Percentiles rank a stretch among this genome's conserved stretches.
phyloP scores from a whole-genome alignment of 805 yeast species.

The Schizosaccharomyces lindneri region DNA sequence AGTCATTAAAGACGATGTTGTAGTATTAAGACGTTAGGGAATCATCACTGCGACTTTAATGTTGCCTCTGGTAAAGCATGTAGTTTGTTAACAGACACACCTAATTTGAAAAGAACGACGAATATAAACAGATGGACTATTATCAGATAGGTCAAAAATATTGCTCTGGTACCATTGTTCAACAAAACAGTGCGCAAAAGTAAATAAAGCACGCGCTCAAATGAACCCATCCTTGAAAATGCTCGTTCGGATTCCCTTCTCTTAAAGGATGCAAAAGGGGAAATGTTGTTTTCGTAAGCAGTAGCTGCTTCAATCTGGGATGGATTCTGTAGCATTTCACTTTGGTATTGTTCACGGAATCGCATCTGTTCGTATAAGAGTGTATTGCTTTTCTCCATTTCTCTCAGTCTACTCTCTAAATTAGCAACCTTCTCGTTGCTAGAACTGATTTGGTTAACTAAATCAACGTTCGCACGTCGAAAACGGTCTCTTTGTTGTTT shows the following conservation, averaged over 20 bases:
- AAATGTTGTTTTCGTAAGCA: constrained; percentile 50
- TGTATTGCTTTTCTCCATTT: constrained; percentile 47
- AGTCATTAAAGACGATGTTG: no score
- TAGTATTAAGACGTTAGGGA: no score
- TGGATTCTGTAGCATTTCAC: constrained; percentile 5
- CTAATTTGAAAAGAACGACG: constrained; percentile 8
- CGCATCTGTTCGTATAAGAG: constrained; percentile 49
- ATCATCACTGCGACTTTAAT: no score
- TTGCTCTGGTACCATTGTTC: constrained; percentile 42
- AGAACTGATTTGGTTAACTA: constrained; percentile 57
- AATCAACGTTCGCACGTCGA: constrained; percentile 53
- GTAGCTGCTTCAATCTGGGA: constrained; percentile 21
- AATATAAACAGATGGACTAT: constrained; percentile 41
- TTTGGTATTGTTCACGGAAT: constrained; percentile 11
- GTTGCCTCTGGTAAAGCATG: no score
- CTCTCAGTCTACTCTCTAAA: constrained; percentile 37
- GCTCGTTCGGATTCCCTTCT: constrained; percentile 29
- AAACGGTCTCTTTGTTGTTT: constrained; percentile 90
- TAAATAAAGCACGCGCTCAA: constrained; percentile 53
- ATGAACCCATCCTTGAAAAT: constrained; percentile 41
- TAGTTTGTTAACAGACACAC: background rate
- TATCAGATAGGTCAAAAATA: constrained; percentile 47
- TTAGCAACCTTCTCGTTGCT: constrained; percentile 29
- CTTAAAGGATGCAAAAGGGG: constrained; percentile 66
- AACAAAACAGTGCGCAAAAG: constrained; percentile 54